phyloP scores from a whole-genome alignment of 2,329 filamentous ascomycete species.

The Colletotrichum lini region DNA sequence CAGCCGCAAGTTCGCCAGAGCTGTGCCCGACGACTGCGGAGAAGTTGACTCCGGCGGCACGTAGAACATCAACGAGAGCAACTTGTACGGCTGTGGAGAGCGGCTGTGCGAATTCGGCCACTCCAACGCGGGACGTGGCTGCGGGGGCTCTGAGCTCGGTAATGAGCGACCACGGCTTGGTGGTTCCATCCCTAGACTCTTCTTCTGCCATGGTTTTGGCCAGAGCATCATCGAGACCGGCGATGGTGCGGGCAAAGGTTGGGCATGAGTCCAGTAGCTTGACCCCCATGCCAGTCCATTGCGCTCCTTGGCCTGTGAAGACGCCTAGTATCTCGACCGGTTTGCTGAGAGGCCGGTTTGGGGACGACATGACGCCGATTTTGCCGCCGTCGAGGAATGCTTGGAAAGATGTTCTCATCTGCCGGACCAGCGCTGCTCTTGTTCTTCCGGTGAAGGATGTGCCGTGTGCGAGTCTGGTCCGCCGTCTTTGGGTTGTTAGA shows the following conservation, averaged over 20 bases:
- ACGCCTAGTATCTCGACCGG: slow-evolving; percentile 24
- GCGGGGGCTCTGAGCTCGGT: slow-evolving; percentile 4
- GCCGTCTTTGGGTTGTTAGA: slow-evolving; percentile 42
- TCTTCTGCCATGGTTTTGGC: neutral
- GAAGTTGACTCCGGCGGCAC: slow-evolving; percentile 22
- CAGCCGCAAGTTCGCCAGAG: slow-evolving; percentile 43
- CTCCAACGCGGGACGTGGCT: slow-evolving; percentile 3
- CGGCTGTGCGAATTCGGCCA: slow-evolving; percentile 54
- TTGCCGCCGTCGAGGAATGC: slow-evolving; percentile 23
- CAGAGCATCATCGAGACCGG: slow-evolving; percentile 36
- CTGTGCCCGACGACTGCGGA: slow-evolving; percentile 42
- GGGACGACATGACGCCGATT: slow-evolving; percentile 38
- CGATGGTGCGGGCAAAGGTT: slow-evolving; percentile 25
- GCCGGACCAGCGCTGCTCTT: slow-evolving; percentile 11
- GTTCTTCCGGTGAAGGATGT: slow-evolving; percentile 43
- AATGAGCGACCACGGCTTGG: slow-evolving; percentile 1
- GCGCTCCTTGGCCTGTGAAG: slow-evolving; percentile 48
- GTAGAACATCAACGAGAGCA: slow-evolving; percentile 49
- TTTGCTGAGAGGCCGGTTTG: neutral
- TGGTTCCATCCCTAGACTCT: neutral
- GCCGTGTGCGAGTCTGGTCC: slow-evolving; percentile 30
- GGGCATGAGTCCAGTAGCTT: slow-evolving; percentile 37
- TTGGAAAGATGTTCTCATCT: slow-evolving; percentile 33
- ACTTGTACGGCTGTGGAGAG: slow-evolving; percentile 55
- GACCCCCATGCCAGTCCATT: slow-evolving; percentile 44